Base-by-base conservation (phyloP, 352 stramenopile species). In the Pythium coloratum region DNA sequence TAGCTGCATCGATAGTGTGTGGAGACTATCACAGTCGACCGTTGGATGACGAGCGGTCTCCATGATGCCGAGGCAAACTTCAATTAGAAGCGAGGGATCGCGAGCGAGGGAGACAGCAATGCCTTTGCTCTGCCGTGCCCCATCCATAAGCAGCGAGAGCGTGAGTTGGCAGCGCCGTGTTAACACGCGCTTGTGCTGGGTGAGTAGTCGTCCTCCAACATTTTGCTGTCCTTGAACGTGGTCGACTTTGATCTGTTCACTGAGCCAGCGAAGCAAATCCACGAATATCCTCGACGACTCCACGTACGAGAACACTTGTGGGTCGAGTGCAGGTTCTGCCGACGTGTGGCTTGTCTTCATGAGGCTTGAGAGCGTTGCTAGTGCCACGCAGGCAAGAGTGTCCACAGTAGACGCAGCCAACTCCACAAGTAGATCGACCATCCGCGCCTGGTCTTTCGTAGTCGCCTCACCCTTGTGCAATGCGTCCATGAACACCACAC, bases 271-370 rank as follows among this genome's bases (percentile, higher is more conserved):
- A 30, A 96, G 74, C n/a, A 63, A 42, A 13, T 66, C 44, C 26
- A 12, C n/a, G 62, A 87, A 92, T 20, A 89, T 65, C 6, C 81
- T 86, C 0, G 86, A 94, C 9, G 70, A 61, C 1, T 93, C 61
- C 14, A 97, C 65, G 64, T 96, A 96, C 26, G 69, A 71, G 14
- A 82, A 60, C 72, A 89, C 67, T 47, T 66, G n/a, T 6, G 9
- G 18, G 13, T 68, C 56, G 1, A 73, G 53, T 10, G 1, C 18
- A 6, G 24, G 16, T 36, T 18, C 16, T 49, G 38, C 3, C 12
- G 34, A 7, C 6, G 16, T 28, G 20, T 55, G 26, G 16, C 6
- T 55, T 32, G n/a, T 33, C 6, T 42, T 24, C 28, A 50, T 4
- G 20, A 55, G 12, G 12, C n/a, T 2, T 24, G 58, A 28, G 2